These are phyloP conservation scores for Achaetomium macrosporum DNA, from an alignment of 2,329 filamentous ascomycete species.

Conservation along the genomic window DNA sequence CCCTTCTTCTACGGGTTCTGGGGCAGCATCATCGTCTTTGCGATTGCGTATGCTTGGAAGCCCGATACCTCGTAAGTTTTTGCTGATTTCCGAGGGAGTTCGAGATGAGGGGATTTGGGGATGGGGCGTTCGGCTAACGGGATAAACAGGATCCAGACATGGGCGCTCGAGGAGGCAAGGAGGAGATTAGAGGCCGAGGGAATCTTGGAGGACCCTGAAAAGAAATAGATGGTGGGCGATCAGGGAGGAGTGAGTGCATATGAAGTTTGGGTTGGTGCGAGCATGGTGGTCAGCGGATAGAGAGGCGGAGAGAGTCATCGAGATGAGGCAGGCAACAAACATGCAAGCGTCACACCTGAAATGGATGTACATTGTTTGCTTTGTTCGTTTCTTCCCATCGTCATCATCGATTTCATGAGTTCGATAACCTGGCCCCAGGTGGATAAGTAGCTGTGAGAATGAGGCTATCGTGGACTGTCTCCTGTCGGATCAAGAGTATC, in stretches of 20 bases:
- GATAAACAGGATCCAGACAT: slow-evolving; percentile 86
- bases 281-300: too few relatives aligned
- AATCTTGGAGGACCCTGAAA: slow-evolving; percentile 72
- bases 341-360: not conserved
- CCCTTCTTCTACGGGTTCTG: slow-evolving; percentile 80
- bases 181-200: slow-evolving; percentile 94
- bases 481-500: not conserved
- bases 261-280: not conserved
- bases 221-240: slow-evolving; percentile 35
- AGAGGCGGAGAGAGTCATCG: not conserved
- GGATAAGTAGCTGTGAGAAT: too few relatives aligned
- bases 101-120: not conserved
- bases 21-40: slow-evolving; percentile 66
- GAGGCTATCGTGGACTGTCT: too few relatives aligned
- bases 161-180: slow-evolving; percentile 95
- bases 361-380: slow-evolving; percentile 9
- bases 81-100: slow-evolving; percentile 10
- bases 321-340: not conserved
- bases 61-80: slow-evolving; percentile 91
- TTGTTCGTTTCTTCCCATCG: not conserved
- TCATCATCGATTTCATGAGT: not conserved
- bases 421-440: too few relatives aligned
- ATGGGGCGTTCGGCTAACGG: not conserved
- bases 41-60: slow-evolving; percentile 88
- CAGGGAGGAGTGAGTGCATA: not conserved